Conservation (phyloP, 192 early-diverging fungal species). For the Fimicolochytrium jonesii region DNA sequence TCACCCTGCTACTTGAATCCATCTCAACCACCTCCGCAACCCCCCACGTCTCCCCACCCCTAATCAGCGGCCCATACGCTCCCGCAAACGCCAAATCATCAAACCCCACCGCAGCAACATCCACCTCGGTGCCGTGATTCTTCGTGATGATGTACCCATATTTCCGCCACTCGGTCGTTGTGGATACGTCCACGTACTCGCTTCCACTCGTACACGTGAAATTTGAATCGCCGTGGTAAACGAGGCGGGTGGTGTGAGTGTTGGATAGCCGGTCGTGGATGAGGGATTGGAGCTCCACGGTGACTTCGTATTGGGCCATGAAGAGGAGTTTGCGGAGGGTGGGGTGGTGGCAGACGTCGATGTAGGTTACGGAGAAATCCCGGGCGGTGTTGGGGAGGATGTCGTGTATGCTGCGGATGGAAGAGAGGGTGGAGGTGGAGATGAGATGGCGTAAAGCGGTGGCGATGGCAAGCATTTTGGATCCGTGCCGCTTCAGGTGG, state of each 20-base stretch:
- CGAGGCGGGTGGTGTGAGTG: constrained; percentile 2
- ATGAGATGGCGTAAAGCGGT: too few species aligned
- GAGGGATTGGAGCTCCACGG: not conserved
- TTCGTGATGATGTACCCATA: not conserved
- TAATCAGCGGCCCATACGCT: not conserved
- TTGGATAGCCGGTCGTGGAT: not conserved
- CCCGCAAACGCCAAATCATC: constrained; percentile 24
- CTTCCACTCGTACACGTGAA: not conserved
- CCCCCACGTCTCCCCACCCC: not conserved
- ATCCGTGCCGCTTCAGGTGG: not conserved
- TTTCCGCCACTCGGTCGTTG: not conserved
- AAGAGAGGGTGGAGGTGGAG: too few species aligned
- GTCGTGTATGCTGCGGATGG: too few species aligned
- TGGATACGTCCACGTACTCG: not conserved
- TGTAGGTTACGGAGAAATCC: constrained; percentile 14
- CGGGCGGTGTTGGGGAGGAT: constrained; percentile 25
- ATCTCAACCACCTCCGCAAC: not conserved
- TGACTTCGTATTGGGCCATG: constrained; percentile 12
- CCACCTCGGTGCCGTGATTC: not conserved
- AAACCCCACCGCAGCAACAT: constrained; percentile 13
- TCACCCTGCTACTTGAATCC: not conserved
- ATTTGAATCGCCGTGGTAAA: not conserved
- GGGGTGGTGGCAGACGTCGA: constrained; percentile 28
- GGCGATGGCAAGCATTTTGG: too few species aligned
- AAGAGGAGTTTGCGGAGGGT: constrained; percentile 26